A percentile compares a stretch with the other conserved stretches of the same genome.
phyloP scores from a whole-genome alignment of 331 rosid species.

The Acacia pycnantha region DNA sequence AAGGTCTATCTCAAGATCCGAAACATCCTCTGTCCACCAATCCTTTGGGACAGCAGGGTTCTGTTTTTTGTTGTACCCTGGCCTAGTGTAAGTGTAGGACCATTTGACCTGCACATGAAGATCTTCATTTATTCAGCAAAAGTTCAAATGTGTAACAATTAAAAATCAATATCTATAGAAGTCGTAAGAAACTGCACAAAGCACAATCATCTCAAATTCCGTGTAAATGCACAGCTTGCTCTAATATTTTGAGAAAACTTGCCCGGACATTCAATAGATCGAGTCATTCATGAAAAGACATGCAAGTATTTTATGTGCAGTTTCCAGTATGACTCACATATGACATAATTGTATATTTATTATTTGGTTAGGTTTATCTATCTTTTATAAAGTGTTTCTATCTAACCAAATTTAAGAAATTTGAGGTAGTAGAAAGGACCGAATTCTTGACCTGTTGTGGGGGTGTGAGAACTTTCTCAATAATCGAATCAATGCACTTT shows the following conservation, averaged over 20 bases:
- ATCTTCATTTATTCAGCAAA: constrained; percentile 20
- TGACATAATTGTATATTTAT: background rate
- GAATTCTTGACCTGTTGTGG: constrained; percentile 62
- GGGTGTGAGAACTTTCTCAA: constrained; percentile 84
- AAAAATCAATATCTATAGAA: background rate
- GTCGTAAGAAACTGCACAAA: background rate
- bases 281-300: background rate
- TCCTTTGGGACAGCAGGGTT: constrained; percentile 89
- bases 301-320: background rate
- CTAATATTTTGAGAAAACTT: background rate
- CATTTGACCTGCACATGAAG: constrained; percentile 66
- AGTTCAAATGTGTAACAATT: background rate
- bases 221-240: background rate
- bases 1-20: constrained; percentile 89
- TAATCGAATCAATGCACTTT: constrained; percentile 87
- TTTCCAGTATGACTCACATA: background rate
- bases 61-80: constrained; percentile 73
- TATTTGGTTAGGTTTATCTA: background rate
- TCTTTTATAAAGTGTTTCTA: background rate
- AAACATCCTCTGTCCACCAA: constrained; percentile 99
- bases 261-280: background rate
- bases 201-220: background rate
- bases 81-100: constrained; percentile 98
- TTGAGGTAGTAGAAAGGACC: background rate
- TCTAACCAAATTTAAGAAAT: background rate